Conservation (phyloP, 179 eudicot species). For the Beta macrorhiza region DNA sequence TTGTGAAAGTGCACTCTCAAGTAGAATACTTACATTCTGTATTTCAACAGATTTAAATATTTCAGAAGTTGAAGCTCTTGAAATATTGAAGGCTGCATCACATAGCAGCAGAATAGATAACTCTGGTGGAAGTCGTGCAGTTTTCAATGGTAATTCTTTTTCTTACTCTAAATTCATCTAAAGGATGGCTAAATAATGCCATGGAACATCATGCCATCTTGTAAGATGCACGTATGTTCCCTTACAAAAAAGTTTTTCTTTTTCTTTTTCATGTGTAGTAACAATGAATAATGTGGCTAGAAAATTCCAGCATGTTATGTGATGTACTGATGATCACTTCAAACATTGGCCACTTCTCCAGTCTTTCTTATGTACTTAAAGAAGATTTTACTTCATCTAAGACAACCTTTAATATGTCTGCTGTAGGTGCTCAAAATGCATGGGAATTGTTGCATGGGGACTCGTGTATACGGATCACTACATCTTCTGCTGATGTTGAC, state of each 20-base stretch:
- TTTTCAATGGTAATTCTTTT: constrained; percentile 48
- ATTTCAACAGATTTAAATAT: constrained; percentile 51
- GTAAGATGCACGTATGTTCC: background rate
- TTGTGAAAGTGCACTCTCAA: background rate
- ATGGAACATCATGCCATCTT: background rate
- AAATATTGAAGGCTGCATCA: constrained; percentile 66
- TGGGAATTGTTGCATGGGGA: constrained; percentile 89
- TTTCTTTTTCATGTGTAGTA: background rate
- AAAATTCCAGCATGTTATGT: background rate
- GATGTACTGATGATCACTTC: background rate
- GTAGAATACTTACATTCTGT: constrained; percentile 1
- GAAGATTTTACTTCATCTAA: background rate
- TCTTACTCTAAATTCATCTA: background rate
- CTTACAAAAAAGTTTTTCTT: background rate
- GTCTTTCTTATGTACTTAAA: background rate
- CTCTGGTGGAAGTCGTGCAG: constrained; percentile 36
- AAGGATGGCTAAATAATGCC: background rate
- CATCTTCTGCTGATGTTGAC: constrained; percentile 83
- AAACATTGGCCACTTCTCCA: background rate
- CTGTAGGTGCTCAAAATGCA: constrained; percentile 80
- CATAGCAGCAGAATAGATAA: constrained; percentile 45
- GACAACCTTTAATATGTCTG: constrained; percentile 6
- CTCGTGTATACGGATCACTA: constrained; percentile 53
- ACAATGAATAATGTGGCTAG: background rate
- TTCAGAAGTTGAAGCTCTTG: constrained; percentile 66